Percentiles rank a stretch among this genome's conserved stretches.
Evolutionary conservation across 164 flowering plant genomes (phyloP).

Genomic region (Berberis vulgaris): DNA sequence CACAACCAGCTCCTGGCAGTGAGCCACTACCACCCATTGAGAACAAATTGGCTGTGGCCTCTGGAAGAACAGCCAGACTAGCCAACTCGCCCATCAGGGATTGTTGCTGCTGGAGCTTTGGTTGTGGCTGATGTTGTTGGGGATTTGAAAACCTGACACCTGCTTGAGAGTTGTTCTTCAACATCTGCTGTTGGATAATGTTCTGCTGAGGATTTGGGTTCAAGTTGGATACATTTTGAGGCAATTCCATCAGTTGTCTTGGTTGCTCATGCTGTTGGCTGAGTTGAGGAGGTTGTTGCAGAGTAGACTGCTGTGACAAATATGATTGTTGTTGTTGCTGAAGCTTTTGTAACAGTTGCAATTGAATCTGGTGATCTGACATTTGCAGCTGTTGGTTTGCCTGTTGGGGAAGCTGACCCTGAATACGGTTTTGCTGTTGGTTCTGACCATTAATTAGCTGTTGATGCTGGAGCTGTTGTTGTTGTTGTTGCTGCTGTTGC

Average conservation of each 20-base stretch:
- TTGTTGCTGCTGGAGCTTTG: conserved; percentile 50
- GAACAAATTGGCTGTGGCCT: conserved; percentile 32
- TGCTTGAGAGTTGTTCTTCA: conserved; percentile 33
- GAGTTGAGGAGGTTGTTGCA: conserved; percentile 43
- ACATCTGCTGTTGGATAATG: conserved; percentile 34
- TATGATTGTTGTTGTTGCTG: conserved; percentile 76
- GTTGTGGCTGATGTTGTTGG: conserved; percentile 22
- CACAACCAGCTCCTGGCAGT: conserved; percentile 36
- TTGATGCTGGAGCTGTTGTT: conserved; percentile 25
- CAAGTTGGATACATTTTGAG: conserved; percentile 51
- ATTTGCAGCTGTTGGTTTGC: conserved; percentile 47
- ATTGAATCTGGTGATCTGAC: conserved; percentile 59
- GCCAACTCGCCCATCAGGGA: conserved; percentile 40
- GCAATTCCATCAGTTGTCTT: conserved; percentile 45
- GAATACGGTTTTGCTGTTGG: conserved; percentile 37
- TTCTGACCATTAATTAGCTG: conserved; percentile 28
- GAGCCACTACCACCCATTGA: conserved; percentile 32
- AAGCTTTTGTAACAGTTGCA: conserved; percentile 70
- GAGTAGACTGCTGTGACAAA: conserved; percentile 46
- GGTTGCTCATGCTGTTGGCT: conserved; percentile 57
- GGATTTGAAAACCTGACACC: conserved; percentile 34
- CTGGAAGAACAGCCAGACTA: conserved; percentile 31
- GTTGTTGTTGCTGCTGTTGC: conserved; percentile 24
- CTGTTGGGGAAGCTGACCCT: conserved; percentile 36
- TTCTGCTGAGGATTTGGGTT: conserved; percentile 40